Conservation (phyloP, 352 stramenopile genomes). For the Globisporangium alternatum region DNA sequence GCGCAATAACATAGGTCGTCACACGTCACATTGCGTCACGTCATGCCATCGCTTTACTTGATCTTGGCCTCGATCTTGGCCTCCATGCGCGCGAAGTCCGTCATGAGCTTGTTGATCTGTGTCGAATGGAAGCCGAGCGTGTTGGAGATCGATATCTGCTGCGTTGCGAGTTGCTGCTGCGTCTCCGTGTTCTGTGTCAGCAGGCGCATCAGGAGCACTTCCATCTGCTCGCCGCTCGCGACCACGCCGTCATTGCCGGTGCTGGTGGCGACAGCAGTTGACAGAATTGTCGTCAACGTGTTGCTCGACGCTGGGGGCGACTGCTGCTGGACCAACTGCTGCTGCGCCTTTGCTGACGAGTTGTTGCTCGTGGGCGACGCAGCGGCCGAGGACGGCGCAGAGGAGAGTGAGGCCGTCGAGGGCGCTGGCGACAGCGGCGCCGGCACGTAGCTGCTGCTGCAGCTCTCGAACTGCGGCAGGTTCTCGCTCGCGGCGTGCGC, state of each 20-base stretch:
- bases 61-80: slow-evolving; percentile 64
- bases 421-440: slow-evolving; percentile 9
- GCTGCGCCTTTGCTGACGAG: neutral
- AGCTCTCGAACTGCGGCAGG: slow-evolving; percentile 23
- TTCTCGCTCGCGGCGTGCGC: slow-evolving; percentile 59
- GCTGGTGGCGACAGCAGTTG: slow-evolving; percentile 4
- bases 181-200: slow-evolving; percentile 83
- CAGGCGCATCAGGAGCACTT: slow-evolving; percentile 73
- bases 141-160: slow-evolving; percentile 67
- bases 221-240: slow-evolving; percentile 42
- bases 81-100: slow-evolving; percentile 72
- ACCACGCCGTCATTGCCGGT: neutral
- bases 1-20: slow-evolving; percentile 13
- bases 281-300: slow-evolving; percentile 16
- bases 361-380: slow-evolving; percentile 13
- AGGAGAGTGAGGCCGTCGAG: slow-evolving; percentile 39
- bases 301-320: slow-evolving; percentile 3
- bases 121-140: slow-evolving; percentile 65
- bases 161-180: slow-evolving; percentile 74
- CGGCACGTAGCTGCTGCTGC: slow-evolving; percentile 11
- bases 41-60: slow-evolving; percentile 14
- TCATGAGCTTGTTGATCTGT: slow-evolving; percentile 77
- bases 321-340: neutral
- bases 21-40: neutral
- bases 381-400: slow-evolving; percentile 12